Evolutionary conservation across 108 stramenopile genomes (phyloP).

Genomic region (Schizochytrium sp.): DNA sequence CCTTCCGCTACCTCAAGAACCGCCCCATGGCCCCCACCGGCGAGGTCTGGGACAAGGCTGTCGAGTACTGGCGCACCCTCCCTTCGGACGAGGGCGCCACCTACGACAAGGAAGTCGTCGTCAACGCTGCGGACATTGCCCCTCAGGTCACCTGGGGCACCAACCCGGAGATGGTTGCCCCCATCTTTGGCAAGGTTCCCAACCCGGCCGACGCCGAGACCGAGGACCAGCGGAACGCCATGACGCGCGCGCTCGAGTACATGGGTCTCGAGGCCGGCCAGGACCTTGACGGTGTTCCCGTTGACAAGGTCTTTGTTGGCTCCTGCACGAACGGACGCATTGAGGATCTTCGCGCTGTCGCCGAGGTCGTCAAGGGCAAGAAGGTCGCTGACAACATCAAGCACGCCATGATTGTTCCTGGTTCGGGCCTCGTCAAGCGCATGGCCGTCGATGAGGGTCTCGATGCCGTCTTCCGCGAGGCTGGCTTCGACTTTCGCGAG

Average conservation of each 20-base stretch:
- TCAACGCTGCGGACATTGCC: conserved; percentile 77
- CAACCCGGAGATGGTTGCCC: conserved; percentile 75
- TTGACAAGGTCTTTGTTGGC: conserved; percentile 83
- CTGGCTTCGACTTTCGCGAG: conserved; percentile 87
- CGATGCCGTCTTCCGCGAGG: conserved; percentile 74
- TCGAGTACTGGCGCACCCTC: conserved; percentile 70
- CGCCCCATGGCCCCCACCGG: conserved; percentile 80
- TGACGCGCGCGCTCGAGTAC: conserved; percentile 72
- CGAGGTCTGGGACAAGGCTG: conserved; percentile 76
- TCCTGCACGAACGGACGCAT: conserved; percentile 89
- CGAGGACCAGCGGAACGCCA: conserved; percentile 64
- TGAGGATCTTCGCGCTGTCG: conserved; percentile 81
- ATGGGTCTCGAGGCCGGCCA: conserved; percentile 77
- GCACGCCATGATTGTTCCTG: conserved; percentile 86
- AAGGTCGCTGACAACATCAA: conserved; percentile 66
- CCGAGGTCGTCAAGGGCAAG: conserved; percentile 73
- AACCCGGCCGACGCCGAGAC: conserved; percentile 49
- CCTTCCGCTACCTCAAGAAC: conserved; percentile 78
- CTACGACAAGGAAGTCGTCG: conserved; percentile 70
- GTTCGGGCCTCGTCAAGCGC: conserved; percentile 80
- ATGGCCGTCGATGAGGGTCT: conserved; percentile 84
- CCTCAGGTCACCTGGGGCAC: conserved; percentile 92
- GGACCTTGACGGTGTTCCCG: conserved; percentile 62
- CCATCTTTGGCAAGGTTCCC: conserved; percentile 68
- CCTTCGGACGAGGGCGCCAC: conserved; percentile 68